Evolutionary conservation across 257 asterid genomes (phyloP).

Genomic region (Nicotiana paniculata): DNA sequence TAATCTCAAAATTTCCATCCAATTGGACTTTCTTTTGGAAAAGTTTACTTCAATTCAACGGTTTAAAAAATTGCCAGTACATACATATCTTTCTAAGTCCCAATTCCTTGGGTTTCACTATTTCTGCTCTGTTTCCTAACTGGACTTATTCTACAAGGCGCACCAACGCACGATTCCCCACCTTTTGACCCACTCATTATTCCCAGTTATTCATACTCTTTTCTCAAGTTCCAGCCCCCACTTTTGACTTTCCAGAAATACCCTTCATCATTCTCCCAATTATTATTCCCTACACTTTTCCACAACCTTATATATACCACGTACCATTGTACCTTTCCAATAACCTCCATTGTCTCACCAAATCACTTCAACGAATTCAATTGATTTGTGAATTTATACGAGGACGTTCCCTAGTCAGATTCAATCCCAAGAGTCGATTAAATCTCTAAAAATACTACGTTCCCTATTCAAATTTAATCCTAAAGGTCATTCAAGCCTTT

Average conservation of each 20-base stretch:
- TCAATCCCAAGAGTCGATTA: neutral
- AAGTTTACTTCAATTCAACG: neutral
- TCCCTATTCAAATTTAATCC: neutral
- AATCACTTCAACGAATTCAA: neutral
- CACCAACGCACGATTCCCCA: neutral
- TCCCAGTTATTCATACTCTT: neutral
- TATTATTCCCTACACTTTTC: neutral
- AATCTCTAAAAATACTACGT: neutral
- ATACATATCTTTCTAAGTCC: neutral
- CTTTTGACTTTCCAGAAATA: neutral
- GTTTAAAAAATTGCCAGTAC: neutral
- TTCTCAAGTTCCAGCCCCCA: neutral
- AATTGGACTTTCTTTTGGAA: neutral
- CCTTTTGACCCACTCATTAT: neutral
- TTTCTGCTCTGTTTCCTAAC: neutral
- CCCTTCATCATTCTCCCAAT: neutral
- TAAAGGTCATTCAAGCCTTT: neutral
- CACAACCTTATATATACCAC: neutral
- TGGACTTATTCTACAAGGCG: neutral
- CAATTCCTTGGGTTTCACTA: neutral
- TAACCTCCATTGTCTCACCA: neutral
- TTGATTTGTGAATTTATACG: neutral
- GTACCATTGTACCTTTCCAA: neutral
- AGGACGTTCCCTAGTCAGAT: neutral
- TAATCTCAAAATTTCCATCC: no score